These are phyloP conservation scores for Physaria fendleri DNA, from an alignment of 345 rosid genomes.

Conservation along the genomic window DNA sequence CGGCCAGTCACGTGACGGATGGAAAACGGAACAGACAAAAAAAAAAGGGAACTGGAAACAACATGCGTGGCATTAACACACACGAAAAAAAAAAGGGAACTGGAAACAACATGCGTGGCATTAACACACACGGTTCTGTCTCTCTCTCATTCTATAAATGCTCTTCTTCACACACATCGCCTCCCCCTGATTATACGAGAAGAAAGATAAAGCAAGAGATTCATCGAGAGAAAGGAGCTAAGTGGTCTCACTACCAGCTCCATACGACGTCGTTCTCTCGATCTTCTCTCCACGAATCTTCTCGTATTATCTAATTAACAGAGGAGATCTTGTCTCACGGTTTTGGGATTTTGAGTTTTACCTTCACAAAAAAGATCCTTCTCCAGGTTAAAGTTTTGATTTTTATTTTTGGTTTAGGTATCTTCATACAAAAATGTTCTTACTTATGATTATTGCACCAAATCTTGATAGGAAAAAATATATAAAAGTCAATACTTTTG, in stretches of 20 bases:
- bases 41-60: too few relatives aligned
- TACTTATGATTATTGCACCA: neutral
- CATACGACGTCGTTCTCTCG: conserved; percentile 17
- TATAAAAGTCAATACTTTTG: neutral
- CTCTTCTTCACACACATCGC: conserved; percentile 5
- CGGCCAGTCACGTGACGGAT: conserved; percentile 32
- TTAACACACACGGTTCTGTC: conserved; percentile 2
- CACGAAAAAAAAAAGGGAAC: too few relatives aligned
- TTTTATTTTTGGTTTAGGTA: too few relatives aligned
- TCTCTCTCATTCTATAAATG: conserved; percentile 24
- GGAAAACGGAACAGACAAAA: conserved; percentile 15
- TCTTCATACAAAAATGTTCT: neutral
- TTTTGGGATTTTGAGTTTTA: conserved; percentile 5
- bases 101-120: conserved; percentile 39
- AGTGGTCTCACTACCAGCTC: conserved; percentile 21
- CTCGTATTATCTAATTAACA: conserved; percentile 1
- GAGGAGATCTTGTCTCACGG: conserved; percentile 19
- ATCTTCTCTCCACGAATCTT: conserved; percentile 1
- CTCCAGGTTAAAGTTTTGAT: conserved; percentile 16
- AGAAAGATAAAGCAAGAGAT: conserved; percentile 17
- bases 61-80: conserved; percentile 33
- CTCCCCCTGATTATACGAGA: conserved; percentile 15
- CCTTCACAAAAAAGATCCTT: conserved; percentile 2
- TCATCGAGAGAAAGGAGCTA: conserved; percentile 17
- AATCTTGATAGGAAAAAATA: neutral